Evolutionary conservation across 306 rosid genomes (phyloP), one percentile per base, ranked within the genome.

Genomic region (Datisca glomerata): DNA sequence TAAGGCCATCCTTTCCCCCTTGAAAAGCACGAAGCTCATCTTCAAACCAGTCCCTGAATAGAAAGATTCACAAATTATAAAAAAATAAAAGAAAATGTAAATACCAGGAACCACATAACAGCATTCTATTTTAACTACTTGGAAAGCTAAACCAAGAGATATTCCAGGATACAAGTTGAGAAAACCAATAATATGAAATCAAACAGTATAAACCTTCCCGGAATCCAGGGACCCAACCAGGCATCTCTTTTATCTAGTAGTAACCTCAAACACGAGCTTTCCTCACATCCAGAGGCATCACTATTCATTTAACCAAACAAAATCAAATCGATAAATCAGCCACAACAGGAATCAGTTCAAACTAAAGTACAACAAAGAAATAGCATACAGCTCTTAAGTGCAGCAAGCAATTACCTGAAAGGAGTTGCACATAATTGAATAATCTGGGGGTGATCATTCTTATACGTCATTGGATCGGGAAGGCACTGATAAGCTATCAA

Each of bases 191-290:
- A n/a, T n/a, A n/a, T n/a, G n/a, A 5, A 31, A 31, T 31, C 36
- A 2, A 28, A 28, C 11, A 10, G n/a, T 31, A 8, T 8, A 14
- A 12, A 89, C 97, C 97, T 89, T 74, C 97, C 97, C 47, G 97
- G 97, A 63, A 77, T 73, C 97, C 97, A 89, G 51, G 97, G 97
- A 61, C 97, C 97, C 82, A 89, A 65, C 95, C 95, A 89, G 45
- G 97, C 91, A 70, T 89, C 97, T 71, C 95, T 73, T 70, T 73
- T 89, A 69, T 89, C 95, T 64, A 83, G 67, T 66, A 89, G 73
- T 67, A 61, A 65, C 85, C 93, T 72, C 86, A 83, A 72, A 79
- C 97, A 89, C 6, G 95, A 80, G 60, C 97, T 89, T 59, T 89
- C 97, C 49, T 80, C 95, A 43, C 74, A 72, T 56, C 89, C 93